These are phyloP conservation scores for Hemileccinum rubropunctum DNA, from an alignment of 768 basidiomycete genomes.

Conservation along the genomic window DNA sequence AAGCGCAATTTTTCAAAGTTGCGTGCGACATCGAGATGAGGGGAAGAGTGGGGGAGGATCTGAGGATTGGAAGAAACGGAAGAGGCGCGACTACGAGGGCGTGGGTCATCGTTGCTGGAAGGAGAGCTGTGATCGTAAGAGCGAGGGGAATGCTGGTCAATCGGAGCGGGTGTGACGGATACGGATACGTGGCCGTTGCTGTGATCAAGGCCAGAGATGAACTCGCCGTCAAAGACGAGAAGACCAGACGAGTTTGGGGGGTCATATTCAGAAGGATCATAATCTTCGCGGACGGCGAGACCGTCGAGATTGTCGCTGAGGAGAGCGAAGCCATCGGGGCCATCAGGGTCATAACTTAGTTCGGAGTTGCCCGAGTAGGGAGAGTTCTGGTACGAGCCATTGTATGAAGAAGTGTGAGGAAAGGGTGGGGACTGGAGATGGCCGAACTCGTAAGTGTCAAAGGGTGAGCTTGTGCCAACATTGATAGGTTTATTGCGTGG, in stretches of 20 bases:
- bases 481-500: conserved; percentile 29
- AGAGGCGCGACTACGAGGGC: conserved; percentile 57
- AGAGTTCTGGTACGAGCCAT: conserved; percentile 67
- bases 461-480: conserved; percentile 24
- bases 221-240: conserved; percentile 60
- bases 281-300: conserved; percentile 43
- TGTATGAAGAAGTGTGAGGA: conserved; percentile 55
- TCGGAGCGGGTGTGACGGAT: conserved; percentile 35
- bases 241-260: conserved; percentile 45
- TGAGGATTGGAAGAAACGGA: conserved; percentile 61
- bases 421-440: conserved; percentile 39
- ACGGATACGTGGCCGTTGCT: conserved; percentile 35
- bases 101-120: conserved; percentile 53
- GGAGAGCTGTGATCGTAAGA: conserved; percentile 66
- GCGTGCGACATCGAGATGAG: conserved; percentile 52
- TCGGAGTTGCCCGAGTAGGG: conserved; percentile 70
- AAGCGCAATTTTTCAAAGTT: conserved; percentile 64
- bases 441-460: conserved; percentile 41
- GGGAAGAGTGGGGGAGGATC: conserved; percentile 45
- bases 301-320: conserved; percentile 45
- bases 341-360: conserved; percentile 51
- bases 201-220: conserved; percentile 31
- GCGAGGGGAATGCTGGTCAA: conserved; percentile 37
- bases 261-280: conserved; percentile 78
- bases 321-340: conserved; percentile 46